These are phyloP conservation scores for Echria macrotheca DNA, from an alignment of 495 filamentous ascomycete genomes.

Conservation along the genomic window DNA sequence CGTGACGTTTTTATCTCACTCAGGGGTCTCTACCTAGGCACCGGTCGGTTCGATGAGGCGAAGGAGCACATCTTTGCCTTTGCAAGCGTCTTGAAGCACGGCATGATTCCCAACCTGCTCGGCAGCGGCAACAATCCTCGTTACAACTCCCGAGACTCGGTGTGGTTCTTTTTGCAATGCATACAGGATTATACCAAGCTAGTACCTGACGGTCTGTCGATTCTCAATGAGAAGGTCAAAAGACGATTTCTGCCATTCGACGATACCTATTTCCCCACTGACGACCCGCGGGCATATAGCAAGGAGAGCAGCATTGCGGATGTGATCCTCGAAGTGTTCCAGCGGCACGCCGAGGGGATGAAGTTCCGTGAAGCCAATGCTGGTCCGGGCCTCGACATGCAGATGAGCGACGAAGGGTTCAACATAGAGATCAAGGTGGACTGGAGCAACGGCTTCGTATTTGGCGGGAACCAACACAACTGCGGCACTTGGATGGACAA, in stretches of 20 bases:
- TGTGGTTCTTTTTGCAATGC: constrained; percentile 95
- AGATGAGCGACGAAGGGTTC: constrained; percentile 92
- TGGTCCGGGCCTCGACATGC: constrained; percentile 75
- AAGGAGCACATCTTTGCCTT: constrained; percentile 94
- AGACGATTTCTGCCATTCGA: constrained; percentile 93
- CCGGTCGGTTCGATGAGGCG: constrained; percentile 80
- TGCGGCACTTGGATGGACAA: constrained; percentile 99
- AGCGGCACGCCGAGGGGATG: constrained; percentile 83
- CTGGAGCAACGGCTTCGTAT: constrained; percentile 88
- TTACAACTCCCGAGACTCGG: constrained; percentile 94
- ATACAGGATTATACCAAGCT: constrained; percentile 91
- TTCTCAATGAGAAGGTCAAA: constrained; percentile 72
- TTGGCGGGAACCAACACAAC: constrained; percentile 88
- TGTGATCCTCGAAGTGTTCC: constrained; percentile 86
- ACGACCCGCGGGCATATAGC: constrained; percentile 83
- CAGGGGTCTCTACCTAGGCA: constrained; percentile 81
- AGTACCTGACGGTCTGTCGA: constrained; percentile 66
- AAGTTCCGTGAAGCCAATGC: constrained; percentile 94
- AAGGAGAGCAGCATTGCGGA: constrained; percentile 74
- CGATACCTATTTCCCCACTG: constrained; percentile 79
- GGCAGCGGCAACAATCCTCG: constrained; percentile 79
- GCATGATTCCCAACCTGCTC: constrained; percentile 96
- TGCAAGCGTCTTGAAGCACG: constrained; percentile 93
- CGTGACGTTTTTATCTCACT: constrained; percentile 95
- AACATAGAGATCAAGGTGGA: constrained; percentile 84